Conservation (phyloP, 768 basidiomycete species). For the Rhizopogon vinicolor region DNA sequence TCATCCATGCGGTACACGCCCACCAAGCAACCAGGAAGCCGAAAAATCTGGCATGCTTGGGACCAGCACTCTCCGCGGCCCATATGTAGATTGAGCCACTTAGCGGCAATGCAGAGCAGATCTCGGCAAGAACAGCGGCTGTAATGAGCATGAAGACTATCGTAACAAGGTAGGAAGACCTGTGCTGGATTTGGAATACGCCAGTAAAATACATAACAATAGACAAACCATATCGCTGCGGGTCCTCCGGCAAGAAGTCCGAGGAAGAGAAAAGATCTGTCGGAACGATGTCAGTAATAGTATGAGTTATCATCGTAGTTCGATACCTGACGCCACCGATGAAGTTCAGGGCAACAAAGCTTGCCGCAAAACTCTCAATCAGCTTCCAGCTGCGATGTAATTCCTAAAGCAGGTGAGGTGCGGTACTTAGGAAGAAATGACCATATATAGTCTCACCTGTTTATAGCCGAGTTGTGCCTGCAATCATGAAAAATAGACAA, state of each 20-base stretch:
- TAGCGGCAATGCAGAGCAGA: constrained; percentile 83
- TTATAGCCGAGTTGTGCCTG: constrained; percentile 78
- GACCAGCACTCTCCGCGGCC: constrained; percentile 91
- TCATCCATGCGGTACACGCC: constrained; percentile 96
- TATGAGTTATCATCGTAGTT: neutral
- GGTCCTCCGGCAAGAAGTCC: constrained; percentile 85
- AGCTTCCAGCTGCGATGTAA: constrained; percentile 84
- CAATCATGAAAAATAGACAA: constrained; percentile 18
- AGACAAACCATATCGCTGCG: constrained; percentile 70
- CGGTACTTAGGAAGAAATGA: neutral
- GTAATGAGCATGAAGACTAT: constrained; percentile 87
- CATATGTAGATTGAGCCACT: constrained; percentile 94
- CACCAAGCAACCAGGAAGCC: constrained; percentile 93
- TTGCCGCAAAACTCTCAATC: constrained; percentile 82
- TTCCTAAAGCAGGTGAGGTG: constrained; percentile 42
- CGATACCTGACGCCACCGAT: constrained; percentile 79
- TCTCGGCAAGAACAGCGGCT: constrained; percentile 81
- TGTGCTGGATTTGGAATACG: constrained; percentile 23
- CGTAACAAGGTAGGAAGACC: constrained; percentile 83
- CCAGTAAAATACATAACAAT: neutral
- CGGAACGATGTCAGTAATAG: neutral
- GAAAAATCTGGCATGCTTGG: constrained; percentile 80
- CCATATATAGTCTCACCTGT: constrained; percentile 41
- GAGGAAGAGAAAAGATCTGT: constrained; percentile 72
- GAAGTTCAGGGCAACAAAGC: constrained; percentile 87